A percentile compares a stretch with the other conserved stretches of the same genome.
Conservation (phyloP, 495 filamentous ascomycete genomes). For the Aspergillus biplanus region DNA sequence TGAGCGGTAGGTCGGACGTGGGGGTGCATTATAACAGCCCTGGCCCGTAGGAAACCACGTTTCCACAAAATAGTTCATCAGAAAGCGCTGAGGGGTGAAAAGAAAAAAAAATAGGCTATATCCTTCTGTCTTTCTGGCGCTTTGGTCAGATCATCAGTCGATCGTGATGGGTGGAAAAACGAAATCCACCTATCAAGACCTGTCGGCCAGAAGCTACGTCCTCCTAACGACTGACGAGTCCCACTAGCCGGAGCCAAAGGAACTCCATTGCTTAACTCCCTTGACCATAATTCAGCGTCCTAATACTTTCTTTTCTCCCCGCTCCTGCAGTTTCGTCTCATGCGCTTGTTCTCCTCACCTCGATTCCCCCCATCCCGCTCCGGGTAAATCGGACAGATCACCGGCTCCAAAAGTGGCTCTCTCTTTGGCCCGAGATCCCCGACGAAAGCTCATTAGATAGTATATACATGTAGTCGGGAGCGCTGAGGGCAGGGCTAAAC, state of each 20-base stretch:
- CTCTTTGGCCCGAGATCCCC: conserved; percentile 12
- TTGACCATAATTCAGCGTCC: not conserved
- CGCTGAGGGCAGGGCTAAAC: not conserved
- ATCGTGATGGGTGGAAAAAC: conserved; percentile 13
- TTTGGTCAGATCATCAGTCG: not conserved
- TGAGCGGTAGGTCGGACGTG: too few species aligned
- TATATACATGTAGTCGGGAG: conserved; percentile 6
- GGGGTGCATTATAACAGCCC: too few species aligned
- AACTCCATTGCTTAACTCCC: not conserved
- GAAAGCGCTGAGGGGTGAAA: not conserved
- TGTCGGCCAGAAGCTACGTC: not conserved
- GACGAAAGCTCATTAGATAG: not conserved
- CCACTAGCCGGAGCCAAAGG: not conserved
- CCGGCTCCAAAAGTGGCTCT: not conserved
- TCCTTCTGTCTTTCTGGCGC: not conserved
- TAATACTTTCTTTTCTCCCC: not conserved
- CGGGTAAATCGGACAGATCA: conserved; percentile 7
- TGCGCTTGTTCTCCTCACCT: conserved; percentile 1
- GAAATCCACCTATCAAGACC: conserved; percentile 9
- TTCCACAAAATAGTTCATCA: too few species aligned
- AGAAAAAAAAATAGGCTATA: not conserved
- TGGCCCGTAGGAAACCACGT: too few species aligned
- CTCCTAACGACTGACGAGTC: not conserved
- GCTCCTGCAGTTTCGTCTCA: not conserved
- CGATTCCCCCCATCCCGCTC: not conserved